A percentile compares a stretch with the other conserved stretches of the same genome.
These are phyloP conservation scores for Lasiosphaeria hispida DNA, from an alignment of 495 filamentous ascomycete genomes.

Conservation along the genomic window DNA sequence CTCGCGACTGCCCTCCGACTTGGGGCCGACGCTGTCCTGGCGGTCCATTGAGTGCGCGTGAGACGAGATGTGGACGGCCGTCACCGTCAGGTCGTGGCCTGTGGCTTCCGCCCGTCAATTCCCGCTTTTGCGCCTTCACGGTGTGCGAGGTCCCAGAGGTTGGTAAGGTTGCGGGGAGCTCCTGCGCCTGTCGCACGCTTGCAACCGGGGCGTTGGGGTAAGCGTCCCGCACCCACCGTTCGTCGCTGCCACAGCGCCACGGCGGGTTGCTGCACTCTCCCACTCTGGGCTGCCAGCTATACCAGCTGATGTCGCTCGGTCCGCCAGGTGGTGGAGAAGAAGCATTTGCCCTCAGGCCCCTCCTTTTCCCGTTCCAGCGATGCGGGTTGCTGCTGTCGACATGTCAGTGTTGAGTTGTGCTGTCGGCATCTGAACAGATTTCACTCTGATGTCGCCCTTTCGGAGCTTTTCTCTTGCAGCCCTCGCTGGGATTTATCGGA, in stretches of 20 bases:
- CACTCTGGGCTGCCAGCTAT: no score
- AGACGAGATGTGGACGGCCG: neutral
- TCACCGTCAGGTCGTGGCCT: slow-evolving; percentile 7
- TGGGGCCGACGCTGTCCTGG: slow-evolving; percentile 2
- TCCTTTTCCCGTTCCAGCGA: no score
- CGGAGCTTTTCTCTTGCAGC: neutral
- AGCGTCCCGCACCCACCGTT: neutral
- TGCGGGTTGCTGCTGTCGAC: neutral
- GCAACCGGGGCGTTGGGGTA: neutral
- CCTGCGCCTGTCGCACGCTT: neutral
- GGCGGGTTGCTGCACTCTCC: no score
- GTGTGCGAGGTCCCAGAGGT: no score
- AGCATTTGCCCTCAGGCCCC: no score
- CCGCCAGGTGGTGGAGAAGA: no score
- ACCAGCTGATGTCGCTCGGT: no score
- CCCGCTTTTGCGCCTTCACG: no score
- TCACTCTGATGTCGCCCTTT: neutral
- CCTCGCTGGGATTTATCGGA: neutral
- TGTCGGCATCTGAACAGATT: neutral
- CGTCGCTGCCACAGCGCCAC: neutral
- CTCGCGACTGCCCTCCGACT: slow-evolving; percentile 9
- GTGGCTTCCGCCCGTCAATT: slow-evolving; percentile 6
- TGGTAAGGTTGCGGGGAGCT: slow-evolving; percentile 5
- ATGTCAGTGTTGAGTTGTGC: neutral
- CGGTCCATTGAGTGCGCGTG: neutral